Conservation (phyloP, 495 filamentous ascomycete species). For the Diplogelasinospora grovesii region DNA sequence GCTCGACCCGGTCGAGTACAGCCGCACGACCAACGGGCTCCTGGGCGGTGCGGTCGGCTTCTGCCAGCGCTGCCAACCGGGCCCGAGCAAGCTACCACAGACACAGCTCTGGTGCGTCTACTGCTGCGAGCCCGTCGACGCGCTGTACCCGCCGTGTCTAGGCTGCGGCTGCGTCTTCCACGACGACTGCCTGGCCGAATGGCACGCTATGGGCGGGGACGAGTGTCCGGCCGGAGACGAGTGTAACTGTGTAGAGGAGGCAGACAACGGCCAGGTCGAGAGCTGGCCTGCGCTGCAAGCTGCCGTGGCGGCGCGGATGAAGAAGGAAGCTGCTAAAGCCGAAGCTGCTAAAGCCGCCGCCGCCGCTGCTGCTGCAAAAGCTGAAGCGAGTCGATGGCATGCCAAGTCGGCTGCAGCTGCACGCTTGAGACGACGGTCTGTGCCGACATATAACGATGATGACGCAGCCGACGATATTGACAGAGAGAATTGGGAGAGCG, state of each 20-base stretch:
- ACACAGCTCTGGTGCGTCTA: constrained; percentile 51
- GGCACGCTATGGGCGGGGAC: constrained; percentile 40
- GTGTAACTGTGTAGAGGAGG: constrained; percentile 39
- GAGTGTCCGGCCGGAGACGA: constrained; percentile 45
- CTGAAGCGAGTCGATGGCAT: not conserved
- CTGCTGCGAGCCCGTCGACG: constrained; percentile 51
- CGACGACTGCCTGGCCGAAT: constrained; percentile 45
- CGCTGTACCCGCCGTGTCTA: constrained; percentile 52
- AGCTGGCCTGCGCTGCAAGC: constrained; percentile 27
- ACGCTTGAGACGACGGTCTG: constrained; percentile 13
- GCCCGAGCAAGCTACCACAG: constrained; percentile 44
- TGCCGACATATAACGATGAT: constrained; percentile 14
- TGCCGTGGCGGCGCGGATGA: constrained; percentile 8
- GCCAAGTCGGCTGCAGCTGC: constrained; percentile 1
- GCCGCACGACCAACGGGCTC: constrained; percentile 16
- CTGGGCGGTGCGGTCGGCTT: constrained; percentile 47
- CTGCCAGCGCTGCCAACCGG: constrained; percentile 40
- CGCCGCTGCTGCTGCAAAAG: not conserved
- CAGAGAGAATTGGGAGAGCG: constrained; percentile 30
- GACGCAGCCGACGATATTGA: constrained; percentile 19
- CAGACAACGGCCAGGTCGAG: constrained; percentile 32
- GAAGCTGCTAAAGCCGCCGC: too few relatives aligned
- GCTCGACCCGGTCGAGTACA: constrained; percentile 43
- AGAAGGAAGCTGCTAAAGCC: too few relatives aligned
- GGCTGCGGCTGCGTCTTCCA: constrained; percentile 57